Evolutionary conservation across 2,329 filamentous ascomycete species (phyloP).

Genomic region (Nakataea oryzae): DNA sequence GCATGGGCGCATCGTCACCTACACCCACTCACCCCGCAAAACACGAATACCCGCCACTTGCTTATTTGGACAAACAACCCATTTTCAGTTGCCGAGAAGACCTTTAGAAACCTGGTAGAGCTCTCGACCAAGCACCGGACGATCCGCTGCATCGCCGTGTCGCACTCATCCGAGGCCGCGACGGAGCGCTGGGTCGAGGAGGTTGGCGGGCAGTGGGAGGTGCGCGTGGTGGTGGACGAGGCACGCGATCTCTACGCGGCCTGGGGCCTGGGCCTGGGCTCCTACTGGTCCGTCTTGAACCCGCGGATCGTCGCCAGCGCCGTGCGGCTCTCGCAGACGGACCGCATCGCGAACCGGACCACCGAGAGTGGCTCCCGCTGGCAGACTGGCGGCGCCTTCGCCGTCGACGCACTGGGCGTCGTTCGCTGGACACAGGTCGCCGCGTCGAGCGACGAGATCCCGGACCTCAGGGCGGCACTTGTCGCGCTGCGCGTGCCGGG

Average conservation of each 20-base stretch:
- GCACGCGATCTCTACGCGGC: constrained; percentile 48
- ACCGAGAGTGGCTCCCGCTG: constrained; percentile 58
- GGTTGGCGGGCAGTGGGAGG: constrained; percentile 45
- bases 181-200: constrained; percentile 48
- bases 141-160: constrained; percentile 50
- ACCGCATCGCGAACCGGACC: constrained; percentile 56
- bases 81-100: constrained; percentile 57
- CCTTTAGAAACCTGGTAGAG: constrained; percentile 42
- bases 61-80: background rate
- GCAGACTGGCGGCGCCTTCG: constrained; percentile 59
- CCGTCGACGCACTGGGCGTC: constrained; percentile 39
- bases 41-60: background rate
- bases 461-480: constrained; percentile 30
- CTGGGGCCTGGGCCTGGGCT: constrained; percentile 55
- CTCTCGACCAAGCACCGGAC: constrained; percentile 37
- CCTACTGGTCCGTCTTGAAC: constrained; percentile 51
- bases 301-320: constrained; percentile 47
- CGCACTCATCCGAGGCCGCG: constrained; percentile 41
- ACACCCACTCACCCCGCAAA: background rate
- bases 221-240: constrained; percentile 49
- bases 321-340: constrained; percentile 45
- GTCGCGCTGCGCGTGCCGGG: background rate
- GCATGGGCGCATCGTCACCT: background rate
- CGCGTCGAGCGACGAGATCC: constrained; percentile 38
- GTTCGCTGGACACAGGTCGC: constrained; percentile 42